These are phyloP conservation scores for Penicillium diatomitis DNA, from an alignment of 495 filamentous ascomycete species.

Conservation along the genomic window DNA sequence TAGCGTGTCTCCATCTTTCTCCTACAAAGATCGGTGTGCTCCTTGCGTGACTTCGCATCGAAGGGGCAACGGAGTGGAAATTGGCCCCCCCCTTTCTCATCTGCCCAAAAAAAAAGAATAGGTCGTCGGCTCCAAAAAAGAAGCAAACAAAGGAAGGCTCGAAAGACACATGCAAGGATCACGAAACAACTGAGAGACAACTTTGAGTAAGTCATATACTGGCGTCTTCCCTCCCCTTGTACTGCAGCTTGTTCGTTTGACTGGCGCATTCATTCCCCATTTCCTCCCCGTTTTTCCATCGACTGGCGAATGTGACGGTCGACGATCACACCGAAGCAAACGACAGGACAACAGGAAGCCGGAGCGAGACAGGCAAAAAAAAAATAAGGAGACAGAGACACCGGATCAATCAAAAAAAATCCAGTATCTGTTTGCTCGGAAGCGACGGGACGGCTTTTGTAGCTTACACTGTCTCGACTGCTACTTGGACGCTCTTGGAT, in stretches of 20 bases:
- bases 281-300: background rate
- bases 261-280: background rate
- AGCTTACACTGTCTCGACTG: too few relatives aligned
- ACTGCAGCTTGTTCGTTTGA: background rate
- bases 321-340: background rate
- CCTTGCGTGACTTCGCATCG: constrained; percentile 10
- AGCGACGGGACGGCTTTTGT: background rate
- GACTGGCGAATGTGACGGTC: background rate
- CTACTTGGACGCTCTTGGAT: too few relatives aligned
- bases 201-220: constrained; percentile 5
- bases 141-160: constrained; percentile 2
- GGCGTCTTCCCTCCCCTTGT: constrained; percentile 1
- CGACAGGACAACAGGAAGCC: background rate
- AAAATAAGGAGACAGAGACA: background rate
- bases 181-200: background rate
- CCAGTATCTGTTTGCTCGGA: too few relatives aligned
- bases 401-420: too few relatives aligned
- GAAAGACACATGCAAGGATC: constrained; percentile 5
- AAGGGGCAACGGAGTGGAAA: constrained; percentile 13
- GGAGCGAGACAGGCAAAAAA: background rate
- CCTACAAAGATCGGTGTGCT: constrained; percentile 17
- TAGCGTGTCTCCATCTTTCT: constrained; percentile 8
- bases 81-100: background rate
- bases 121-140: background rate
- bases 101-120: too few relatives aligned